Conservation (phyloP, 208 protist species). For the Wallacemonas sp. region DNA sequence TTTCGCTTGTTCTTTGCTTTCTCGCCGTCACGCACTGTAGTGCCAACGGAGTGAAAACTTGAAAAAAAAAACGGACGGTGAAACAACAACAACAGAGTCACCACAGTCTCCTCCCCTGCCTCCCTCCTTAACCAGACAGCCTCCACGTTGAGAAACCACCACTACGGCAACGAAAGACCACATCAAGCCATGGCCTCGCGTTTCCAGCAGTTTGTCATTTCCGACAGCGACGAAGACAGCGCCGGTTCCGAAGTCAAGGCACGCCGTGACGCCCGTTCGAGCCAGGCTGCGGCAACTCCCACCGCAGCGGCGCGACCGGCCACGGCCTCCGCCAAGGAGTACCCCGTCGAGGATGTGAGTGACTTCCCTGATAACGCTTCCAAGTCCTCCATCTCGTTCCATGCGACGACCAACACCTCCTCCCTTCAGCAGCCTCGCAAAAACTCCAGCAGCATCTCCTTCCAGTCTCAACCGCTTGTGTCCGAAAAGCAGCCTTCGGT, state of each 20-base stretch:
- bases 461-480: constrained; percentile 4
- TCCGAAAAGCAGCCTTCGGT: background rate
- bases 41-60: background rate
- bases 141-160: too few relatives aligned
- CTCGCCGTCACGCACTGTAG: background rate
- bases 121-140: too few relatives aligned
- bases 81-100: background rate
- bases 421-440: constrained; percentile 1
- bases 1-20: background rate
- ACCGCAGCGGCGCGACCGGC: background rate
- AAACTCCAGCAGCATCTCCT: constrained; percentile 10
- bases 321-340: constrained; percentile 6
- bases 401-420: constrained; percentile 5
- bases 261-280: constrained; percentile 2
- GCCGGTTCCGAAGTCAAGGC: constrained; percentile 19
- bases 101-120: too few relatives aligned
- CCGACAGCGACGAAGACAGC: constrained; percentile 62
- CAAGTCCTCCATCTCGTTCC: constrained; percentile 15
- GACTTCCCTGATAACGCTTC: constrained; percentile 12
- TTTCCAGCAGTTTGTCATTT: constrained; percentile 48
- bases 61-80: background rate
- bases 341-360: constrained; percentile 10
- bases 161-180: too few relatives aligned
- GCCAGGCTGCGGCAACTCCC: background rate
- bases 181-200: constrained; percentile 20